Conservation (phyloP, 352 stramenopile species). For the Phytophthora ohioensis region DNA sequence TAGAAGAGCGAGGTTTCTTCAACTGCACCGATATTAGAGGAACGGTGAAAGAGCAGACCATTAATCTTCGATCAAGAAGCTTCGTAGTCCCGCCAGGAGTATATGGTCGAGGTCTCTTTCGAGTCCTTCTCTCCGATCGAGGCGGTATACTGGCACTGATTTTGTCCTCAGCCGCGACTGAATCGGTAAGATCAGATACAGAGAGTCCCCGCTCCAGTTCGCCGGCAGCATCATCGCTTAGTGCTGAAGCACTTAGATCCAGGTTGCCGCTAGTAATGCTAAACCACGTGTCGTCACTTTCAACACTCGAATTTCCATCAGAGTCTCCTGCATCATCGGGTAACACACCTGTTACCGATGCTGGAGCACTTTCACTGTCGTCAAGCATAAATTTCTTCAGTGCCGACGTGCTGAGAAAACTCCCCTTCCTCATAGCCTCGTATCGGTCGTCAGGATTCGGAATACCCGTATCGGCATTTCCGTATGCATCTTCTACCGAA, state of each 20-base stretch:
- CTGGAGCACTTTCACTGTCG: conserved; percentile 35
- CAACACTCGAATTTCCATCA: conserved; percentile 73
- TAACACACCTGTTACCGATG: conserved; percentile 22
- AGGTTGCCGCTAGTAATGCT: conserved; percentile 82
- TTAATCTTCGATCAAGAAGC: conserved; percentile 71
- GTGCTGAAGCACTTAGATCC: conserved; percentile 40
- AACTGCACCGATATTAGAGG: conserved; percentile 84
- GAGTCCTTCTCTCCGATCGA: conserved; percentile 36
- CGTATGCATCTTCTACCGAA: conserved; percentile 21
- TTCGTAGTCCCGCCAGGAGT: conserved; percentile 42
- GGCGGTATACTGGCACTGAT: conserved; percentile 17
- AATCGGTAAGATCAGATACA: conserved; percentile 30
- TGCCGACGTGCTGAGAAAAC: conserved; percentile 59
- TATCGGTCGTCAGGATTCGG: conserved; percentile 27
- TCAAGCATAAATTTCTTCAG: conserved; percentile 63
- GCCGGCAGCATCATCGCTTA: conserved; percentile 20
- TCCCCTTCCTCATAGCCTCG: conserved; percentile 42
- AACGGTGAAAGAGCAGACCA: conserved; percentile 86
- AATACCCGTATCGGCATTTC: conserved; percentile 14
- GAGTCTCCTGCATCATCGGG: conserved; percentile 48
- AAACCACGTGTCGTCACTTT: conserved; percentile 92
- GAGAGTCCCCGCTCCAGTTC: conserved; percentile 29
- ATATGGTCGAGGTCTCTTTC: conserved; percentile 37
- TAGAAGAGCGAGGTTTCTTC: conserved; percentile 70
- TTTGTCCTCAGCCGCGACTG: conserved; percentile 1